Evolutionary conservation across 176 grass and related monocot species (phyloP), one percentile per base, ranked within the genome.

Genomic region (Eleusine indica): DNA sequence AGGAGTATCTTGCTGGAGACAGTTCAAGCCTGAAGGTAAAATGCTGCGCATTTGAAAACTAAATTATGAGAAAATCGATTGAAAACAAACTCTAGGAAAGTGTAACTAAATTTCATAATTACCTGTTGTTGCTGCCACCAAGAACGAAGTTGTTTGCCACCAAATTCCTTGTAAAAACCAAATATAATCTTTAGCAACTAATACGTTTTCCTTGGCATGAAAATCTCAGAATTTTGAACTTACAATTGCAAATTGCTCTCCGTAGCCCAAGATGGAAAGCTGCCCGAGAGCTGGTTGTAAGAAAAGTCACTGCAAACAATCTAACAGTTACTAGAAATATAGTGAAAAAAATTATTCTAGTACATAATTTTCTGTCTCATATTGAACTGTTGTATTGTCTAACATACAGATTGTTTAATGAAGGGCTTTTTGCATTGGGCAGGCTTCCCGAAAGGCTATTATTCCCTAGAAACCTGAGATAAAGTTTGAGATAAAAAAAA

Each of bases 381-480:
- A 83, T 17, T 58, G 19, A 52, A 48, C 0, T 43, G 3, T 42
- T 2, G 1, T 69, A 58, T 58, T 84, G 48, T 0, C 11, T 28
- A 12, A 44, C 84, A 67, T 97, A 94, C 95, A 98, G 80, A 78
- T 91, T 93, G 3, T 82, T 73, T 21, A 98, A 80, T 65, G 91
- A 81, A 35, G 80, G 19, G 71, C 89, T 90, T 82, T 87, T 91
- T 9, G 53, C 52, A 79, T 60, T 72, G 21, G 91, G 93, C 17
- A 98, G 68, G 60, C 58, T 95, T 49, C 96, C 93, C 44, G 78
- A 90, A 82, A 98, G 79, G 52, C 89, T 94, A 81, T 98, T 98
- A 15, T 95, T 98, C 52, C 96, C 96, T 13, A 98, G 96, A 95
- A 95, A 93, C 79, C 94, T 97, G 82, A 64, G 67, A 9, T 37